Conservation (phyloP, 1,284 basidiomycete genomes). For the Tylopilus orsonianus region DNA sequence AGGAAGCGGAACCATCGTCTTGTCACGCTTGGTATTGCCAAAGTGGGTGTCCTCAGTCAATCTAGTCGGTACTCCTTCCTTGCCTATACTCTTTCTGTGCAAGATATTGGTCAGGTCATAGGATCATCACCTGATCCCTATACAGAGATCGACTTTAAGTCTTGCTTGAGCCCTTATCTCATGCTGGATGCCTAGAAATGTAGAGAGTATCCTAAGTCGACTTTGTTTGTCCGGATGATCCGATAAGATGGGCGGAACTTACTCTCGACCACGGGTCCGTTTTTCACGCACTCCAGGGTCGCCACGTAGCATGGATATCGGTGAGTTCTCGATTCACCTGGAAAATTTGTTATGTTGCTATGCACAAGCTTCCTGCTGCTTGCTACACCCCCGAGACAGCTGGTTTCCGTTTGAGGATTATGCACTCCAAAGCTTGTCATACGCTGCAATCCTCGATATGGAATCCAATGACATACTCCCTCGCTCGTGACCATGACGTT, state of each 20-base stretch:
- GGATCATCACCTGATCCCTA: not conserved
- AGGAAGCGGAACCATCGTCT: not conserved
- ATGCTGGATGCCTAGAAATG: not conserved
- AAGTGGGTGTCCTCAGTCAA: not conserved
- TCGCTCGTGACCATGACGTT: not conserved
- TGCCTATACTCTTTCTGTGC: not conserved
- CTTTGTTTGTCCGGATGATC: conserved; percentile 2
- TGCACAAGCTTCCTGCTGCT: not conserved
- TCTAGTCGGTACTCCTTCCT: not conserved
- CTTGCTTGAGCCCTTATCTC: conserved; percentile 1
- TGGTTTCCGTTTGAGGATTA: not conserved
- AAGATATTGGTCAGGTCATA: not conserved
- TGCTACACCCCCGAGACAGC: not conserved
- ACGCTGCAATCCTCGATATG: not conserved
- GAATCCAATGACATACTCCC: not conserved
- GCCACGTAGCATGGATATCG: not conserved
- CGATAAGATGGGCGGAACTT: not conserved
- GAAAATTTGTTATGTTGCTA: not conserved
- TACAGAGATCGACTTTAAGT: not conserved
- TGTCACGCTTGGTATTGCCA: not conserved
- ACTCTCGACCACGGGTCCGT: not conserved
- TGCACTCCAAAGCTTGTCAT: not conserved
- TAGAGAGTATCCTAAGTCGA: not conserved
- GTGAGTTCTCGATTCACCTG: not conserved
- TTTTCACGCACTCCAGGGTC: not conserved